Base-by-base conservation (phyloP, 164 flowering plant genomes). In the Cinnamomum micranthum region DNA sequence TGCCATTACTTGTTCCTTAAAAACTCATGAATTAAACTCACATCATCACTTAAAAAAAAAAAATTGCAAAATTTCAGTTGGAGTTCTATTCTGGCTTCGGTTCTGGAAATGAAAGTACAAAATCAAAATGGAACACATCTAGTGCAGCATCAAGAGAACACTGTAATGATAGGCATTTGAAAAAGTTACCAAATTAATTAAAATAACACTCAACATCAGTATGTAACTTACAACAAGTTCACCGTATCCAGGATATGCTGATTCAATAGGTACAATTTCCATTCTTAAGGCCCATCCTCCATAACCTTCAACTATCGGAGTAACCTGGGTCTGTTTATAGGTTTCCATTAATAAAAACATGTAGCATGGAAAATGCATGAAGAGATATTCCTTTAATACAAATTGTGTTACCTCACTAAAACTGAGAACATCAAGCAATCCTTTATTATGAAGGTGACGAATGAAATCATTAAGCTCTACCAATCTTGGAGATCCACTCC, bases 191-290 rank as follows among this genome's bases (percentile, higher is more conserved):
- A 28, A 28, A 67, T 19, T 31, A 25, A 67, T 17, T 19, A 28
- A 28, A 67, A 6, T 31, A 69, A 19, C 20, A n/a, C 55, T 55
- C 25, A 69, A 19, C 62, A 33, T 31, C 24, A 64, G 62, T 9
- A 67, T 33, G 20, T 68, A 71, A 92, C 98, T 95, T 86, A 92
- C 99, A 80, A 96, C 97, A 74, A 94, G 92, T 85, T 96, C 92
- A 74, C 99, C 99, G 84, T 85, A 96, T 73, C 99, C 99, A 76
- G 99, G 99, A 87, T 96, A 96, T 74, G 98, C 97, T 22, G 99
- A 96, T 85, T 94, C 99, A 74, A 94, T 88, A 12, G 99, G 93
- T 24, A 96, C 99, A 77, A 96, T 88, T 85, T 96, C 99, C 97
- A 92, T 83, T 25, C 98, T 85, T 51, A 92, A 84, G 23, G 98